A percentile compares a stretch with the other conserved stretches of the same genome.
phyloP scores from a whole-genome alignment of 495 filamentous ascomycete genomes.

The Bryoglossum gracile region DNA sequence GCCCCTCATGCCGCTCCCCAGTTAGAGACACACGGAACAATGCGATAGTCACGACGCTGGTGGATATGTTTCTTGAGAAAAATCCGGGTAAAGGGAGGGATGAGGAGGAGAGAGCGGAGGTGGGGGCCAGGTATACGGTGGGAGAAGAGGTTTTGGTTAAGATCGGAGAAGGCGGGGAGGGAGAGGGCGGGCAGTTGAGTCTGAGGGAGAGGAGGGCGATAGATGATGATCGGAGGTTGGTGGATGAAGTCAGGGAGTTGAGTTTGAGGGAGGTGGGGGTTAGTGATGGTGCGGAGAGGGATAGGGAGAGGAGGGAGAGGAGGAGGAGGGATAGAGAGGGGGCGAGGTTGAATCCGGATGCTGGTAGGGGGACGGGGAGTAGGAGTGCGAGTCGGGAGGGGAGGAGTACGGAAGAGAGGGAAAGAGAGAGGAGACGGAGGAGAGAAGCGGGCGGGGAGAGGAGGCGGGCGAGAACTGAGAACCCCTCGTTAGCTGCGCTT shows the following conservation, averaged over 20 bases:
- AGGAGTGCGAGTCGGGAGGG: constrained; percentile 21
- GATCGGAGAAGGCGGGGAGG: too few species aligned
- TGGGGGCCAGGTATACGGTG: constrained; percentile 60
- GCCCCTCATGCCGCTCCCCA: constrained; percentile 81
- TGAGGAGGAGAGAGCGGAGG: constrained; percentile 61
- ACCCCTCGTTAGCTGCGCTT: constrained; percentile 27
- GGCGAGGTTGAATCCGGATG: not conserved
- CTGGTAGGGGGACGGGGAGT: constrained; percentile 16
- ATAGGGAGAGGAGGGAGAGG: constrained; percentile 39
- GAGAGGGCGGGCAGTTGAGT: constrained; percentile 33
- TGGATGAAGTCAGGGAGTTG: constrained; percentile 62
- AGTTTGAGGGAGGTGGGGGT: constrained; percentile 63
- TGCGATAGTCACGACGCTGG: constrained; percentile 71
- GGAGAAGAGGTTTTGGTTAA: constrained; percentile 69
- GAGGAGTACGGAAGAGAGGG: constrained; percentile 21
- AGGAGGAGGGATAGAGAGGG: constrained; percentile 33
- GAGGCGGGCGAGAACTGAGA: constrained; percentile 28
- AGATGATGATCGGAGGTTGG: constrained; percentile 58
- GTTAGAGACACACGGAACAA: constrained; percentile 80
- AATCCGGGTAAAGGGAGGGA: constrained; percentile 65
- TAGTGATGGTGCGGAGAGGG: constrained; percentile 31
- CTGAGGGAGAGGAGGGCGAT: constrained; percentile 42
- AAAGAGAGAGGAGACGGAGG: constrained; percentile 30
- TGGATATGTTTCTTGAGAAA: constrained; percentile 70
- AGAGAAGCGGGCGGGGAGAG: constrained; percentile 25